Base-by-base conservation (phyloP, 2,329 filamentous ascomycete genomes). In the Pseudocercospora fijiensis region DNA sequence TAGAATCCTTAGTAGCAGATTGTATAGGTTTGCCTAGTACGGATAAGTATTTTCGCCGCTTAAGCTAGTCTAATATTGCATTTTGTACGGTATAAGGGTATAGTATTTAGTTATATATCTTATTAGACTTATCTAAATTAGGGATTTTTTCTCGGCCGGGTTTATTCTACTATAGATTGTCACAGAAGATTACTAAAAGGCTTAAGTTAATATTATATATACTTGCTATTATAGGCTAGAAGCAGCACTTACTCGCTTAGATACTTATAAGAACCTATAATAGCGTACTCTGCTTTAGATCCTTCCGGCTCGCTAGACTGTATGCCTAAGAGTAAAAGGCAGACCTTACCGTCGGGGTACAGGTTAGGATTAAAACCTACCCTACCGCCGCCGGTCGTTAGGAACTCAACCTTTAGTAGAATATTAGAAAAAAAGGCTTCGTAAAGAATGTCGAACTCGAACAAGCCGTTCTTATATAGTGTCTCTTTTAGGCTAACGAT, bases 341-440 rank as follows among this genome's bases (percentile, higher is more conserved):
- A 86, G 22, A 86, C 84, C 68, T 82, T 84, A n/a, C 85, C 84
- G 61, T 85, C 79, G 60, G 85, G 82, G 69, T 86, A 86, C 1
- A 87, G 73, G 67, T 87, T 87, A 0, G 85, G 85, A 67, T 86
- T 87, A 33, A 86, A 84, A 84, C 20, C 74, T 67, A 64, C 77
- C 68, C 22, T 68, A 11, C 83, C 83, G 83, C 80, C 79, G 2
- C 75, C 73, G 0, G 78, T 79, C 0, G 83, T 84, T 69, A 85
- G 83, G 70, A 86, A 86, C 70, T 79, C 81, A 9, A 82, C 79
- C 11, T 75, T 72, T 0, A 85, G 85, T 2, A 84, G 81, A 2
- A 70, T 65, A 10, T 73, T 72, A 1, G 85, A 84, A 64, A 82
- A 87, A 0, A 75, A 68, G 0, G 76, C 67, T 9, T 73, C 72